Conservation (phyloP, 1,139 yeast genomes). For the Zygosaccharomyces sapae region DNA sequence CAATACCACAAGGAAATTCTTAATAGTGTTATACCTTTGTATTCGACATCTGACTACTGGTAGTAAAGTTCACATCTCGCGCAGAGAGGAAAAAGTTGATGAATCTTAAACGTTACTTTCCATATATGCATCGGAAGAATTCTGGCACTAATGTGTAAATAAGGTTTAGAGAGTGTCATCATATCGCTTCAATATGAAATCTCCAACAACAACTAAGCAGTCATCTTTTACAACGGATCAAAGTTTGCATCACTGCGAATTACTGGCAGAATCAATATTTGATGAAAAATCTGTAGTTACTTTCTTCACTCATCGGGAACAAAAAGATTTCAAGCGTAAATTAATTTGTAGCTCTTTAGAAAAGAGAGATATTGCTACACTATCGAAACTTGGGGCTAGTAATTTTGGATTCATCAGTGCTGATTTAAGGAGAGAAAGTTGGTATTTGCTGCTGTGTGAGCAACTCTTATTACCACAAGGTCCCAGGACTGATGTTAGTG, state of each 20-base stretch:
- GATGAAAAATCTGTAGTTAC: constrained; percentile 19
- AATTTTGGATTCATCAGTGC: constrained; percentile 28
- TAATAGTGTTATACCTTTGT: no score
- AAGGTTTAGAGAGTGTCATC: background rate
- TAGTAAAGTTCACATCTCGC: no score
- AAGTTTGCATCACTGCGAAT: constrained; percentile 12
- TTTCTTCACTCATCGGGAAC: constrained; percentile 19
- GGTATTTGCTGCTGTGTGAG: constrained; percentile 21
- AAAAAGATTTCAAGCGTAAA: constrained; percentile 16
- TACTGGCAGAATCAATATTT: constrained; percentile 19
- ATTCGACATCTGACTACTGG: no score
- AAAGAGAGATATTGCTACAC: constrained; percentile 9
- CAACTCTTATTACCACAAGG: constrained; percentile 13
- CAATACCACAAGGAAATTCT: no score
- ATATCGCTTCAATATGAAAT: background rate
- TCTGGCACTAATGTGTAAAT: background rate
- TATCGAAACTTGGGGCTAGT: constrained; percentile 23
- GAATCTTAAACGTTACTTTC: no score
- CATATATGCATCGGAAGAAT: no score
- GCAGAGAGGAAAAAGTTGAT: no score
- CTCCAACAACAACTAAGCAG: background rate
- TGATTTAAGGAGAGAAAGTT: constrained; percentile 20
- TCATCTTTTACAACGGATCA: constrained; percentile 1
- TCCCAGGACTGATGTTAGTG: background rate
- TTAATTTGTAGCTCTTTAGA: constrained; percentile 13